Evolutionary conservation across 208 protist genomes (phyloP).

Genomic region (Leishmania aethiopica): DNA sequence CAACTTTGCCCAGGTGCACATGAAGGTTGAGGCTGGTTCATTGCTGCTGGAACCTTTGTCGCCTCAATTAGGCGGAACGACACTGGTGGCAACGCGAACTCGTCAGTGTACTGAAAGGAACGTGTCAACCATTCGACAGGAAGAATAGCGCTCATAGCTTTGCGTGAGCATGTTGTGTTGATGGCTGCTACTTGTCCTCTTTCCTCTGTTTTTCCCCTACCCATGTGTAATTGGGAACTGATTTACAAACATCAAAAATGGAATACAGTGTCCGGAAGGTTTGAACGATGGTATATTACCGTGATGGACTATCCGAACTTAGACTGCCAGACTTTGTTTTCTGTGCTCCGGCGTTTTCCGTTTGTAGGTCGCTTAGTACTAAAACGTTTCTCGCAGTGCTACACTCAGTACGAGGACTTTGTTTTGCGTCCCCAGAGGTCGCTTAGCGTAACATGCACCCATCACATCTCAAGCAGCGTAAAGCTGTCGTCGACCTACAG

Average conservation of each 20-base stretch:
- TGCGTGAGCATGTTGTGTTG: neutral
- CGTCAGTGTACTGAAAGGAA: neutral
- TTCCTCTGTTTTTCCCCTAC: neutral
- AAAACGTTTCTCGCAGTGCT: conserved; percentile 6
- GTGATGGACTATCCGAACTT: conserved; percentile 18
- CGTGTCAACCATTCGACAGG: neutral
- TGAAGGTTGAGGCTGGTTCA: neutral
- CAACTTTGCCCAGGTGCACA: neutral
- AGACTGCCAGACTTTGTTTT: conserved; percentile 21
- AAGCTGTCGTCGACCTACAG: neutral
- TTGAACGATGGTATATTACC: neutral
- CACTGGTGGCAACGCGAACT: neutral
- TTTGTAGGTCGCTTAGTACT: conserved; percentile 12
- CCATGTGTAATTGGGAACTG: too few species aligned
- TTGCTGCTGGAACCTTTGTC: neutral
- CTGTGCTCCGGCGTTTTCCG: conserved; percentile 11
- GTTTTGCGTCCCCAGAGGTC: neutral
- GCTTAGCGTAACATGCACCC: conserved; percentile 11
- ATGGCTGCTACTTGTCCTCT: neutral
- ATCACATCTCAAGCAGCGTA: neutral
- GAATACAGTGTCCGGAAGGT: too few species aligned
- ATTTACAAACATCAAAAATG: too few species aligned
- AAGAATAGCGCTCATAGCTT: neutral
- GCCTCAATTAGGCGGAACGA: neutral
- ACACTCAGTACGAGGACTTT: conserved; percentile 7